Evolutionary conservation across 2,329 filamentous ascomycete genomes (phyloP), one percentile per base, ranked within the genome.

Genomic region (Aspergillus fijiensis): DNA sequence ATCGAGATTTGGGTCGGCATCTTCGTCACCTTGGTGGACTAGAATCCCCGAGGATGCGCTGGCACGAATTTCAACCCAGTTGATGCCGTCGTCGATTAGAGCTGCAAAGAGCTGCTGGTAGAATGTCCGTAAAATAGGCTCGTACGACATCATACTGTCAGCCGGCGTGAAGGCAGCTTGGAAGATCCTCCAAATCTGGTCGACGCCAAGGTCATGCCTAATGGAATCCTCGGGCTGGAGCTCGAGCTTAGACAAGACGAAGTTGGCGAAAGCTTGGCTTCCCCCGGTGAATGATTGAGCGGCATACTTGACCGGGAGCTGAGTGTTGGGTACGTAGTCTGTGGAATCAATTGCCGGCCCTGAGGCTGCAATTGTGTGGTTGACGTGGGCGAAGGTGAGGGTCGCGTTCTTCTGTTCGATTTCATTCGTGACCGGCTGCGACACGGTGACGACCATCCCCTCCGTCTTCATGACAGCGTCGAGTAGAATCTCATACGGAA

Each of bases 171-270:
- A 96, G 65, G 87, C 89, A 47, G 84, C 85, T 57, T 79, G 79
- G 76, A 96, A 96, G 70, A 93, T 94, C 25, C 81, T 79, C 93
- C 92, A 96, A 57, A 96, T 87, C 60, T 89, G 89, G 72, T 95
- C 88, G 16, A 92, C 82, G 2, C 93, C 92, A 67, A 92, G 88
- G 69, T 96, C 90, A 70, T 96, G 91, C 65, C 88, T 84, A 39
- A 92, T 79, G 10, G 87, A 88, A 70, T 96, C 91, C 23, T 85
- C 82, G 21, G 83, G 79, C 0, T 87, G 89, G 60, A 96, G 87
- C 1, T 86, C 88, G 66, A 87, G 88, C 42, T 91, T 85, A 49
- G 81, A 82, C 69, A 87, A 88, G 48, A 96, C 77, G 90, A 91
- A 96, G 55, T 82, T 79, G 14, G 90, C 73, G 70, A 96, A 96